phyloP scores from a whole-genome alignment of 2,329 filamentous ascomycete species.

The Diplodia sapinea region DNA sequence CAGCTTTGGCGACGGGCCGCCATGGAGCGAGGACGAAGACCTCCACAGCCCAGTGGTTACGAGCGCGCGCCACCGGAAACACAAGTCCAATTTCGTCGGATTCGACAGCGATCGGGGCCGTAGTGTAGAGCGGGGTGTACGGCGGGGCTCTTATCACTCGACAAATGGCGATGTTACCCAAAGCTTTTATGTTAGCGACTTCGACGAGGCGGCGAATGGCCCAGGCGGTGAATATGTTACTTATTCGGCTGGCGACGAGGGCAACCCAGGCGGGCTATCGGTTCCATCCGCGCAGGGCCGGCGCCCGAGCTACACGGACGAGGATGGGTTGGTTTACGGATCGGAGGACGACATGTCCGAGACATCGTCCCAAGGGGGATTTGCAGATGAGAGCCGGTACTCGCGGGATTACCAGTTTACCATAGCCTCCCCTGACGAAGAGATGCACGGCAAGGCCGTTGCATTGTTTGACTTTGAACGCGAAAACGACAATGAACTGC shows the following conservation, averaged over 20 bases:
- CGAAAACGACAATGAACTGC: slow-evolving; percentile 96
- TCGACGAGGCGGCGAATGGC: slow-evolving; percentile 70
- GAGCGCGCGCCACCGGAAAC: slow-evolving; percentile 82
- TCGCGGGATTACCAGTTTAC: slow-evolving; percentile 94
- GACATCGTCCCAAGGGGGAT: slow-evolving; percentile 45
- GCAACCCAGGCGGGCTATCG: slow-evolving; percentile 4
- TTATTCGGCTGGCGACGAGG: slow-evolving; percentile 55
- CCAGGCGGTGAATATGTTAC: slow-evolving; percentile 82
- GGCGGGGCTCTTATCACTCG: slow-evolving; percentile 53
- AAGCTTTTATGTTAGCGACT: slow-evolving; percentile 74
- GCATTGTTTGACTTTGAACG: slow-evolving; percentile 93
- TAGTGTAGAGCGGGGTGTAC: slow-evolving; percentile 43
- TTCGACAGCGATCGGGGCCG: slow-evolving; percentile 47
- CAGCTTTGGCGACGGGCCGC: slow-evolving; percentile 79
- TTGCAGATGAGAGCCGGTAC: slow-evolving; percentile 74
- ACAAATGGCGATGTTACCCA: slow-evolving; percentile 74
- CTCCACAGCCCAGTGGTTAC: slow-evolving; percentile 87
- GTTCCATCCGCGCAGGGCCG: slow-evolving; percentile 55
- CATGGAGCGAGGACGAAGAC: slow-evolving; percentile 95
- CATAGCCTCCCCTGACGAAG: slow-evolving; percentile 92
- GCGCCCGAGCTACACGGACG: slow-evolving; percentile 50
- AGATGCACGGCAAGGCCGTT: slow-evolving; percentile 96
- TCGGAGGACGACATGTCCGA: slow-evolving; percentile 50
- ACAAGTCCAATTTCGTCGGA: slow-evolving; percentile 60
- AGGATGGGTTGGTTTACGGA: slow-evolving; percentile 45